Evolutionary conservation across 768 basidiomycete genomes (phyloP), one percentile per base, ranked within the genome.

Genomic region (Sutorius australiensis): DNA sequence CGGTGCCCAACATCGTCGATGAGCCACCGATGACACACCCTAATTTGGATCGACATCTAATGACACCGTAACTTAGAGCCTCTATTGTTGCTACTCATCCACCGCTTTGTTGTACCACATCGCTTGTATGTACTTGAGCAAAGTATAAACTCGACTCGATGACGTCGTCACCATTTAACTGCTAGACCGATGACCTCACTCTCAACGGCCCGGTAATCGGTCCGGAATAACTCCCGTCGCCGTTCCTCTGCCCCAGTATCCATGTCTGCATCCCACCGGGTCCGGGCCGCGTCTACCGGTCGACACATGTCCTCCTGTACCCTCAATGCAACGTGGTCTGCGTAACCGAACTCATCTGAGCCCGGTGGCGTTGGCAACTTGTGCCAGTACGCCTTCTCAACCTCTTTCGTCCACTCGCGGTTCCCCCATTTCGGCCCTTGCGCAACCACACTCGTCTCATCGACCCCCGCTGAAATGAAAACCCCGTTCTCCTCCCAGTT

Each of bases 371-470:
- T 78, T 3, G 74, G 74, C 42, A 75, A 57, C 48, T 66, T 71
- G 51, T 72, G 68, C 94, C 94, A 95, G 67, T 97, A 98, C 42
- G 83, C 78, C 52, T 76, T 79, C 68, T 97, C 95, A 32, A 95
- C 92, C 58, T 74, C 79, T 61, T 77, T 77, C 33, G 86, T 87
- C 92, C 92, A 93, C 57, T 84, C 88, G 62, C 81, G 87, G 60
- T 86, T 84, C 3, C 86, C 88, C 92, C 91, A 93, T 62, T 82
- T 82, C 51, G 83, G 80, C 21, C 77, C 80, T 50, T 51, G 50
- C n/a, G 7, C n/a, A 16, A 17, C 13, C 32, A 27, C 32, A 13
- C 27, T 19, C 38, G 27, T 31, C 30, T 54, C 53, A 51, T 51
- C 51, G 19, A 50, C 53, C 32, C 24, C 56, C 58, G 52, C 57